phyloP scores from a whole-genome alignment of 108 stramenopile genomes.

The Cyclotella baltica region DNA sequence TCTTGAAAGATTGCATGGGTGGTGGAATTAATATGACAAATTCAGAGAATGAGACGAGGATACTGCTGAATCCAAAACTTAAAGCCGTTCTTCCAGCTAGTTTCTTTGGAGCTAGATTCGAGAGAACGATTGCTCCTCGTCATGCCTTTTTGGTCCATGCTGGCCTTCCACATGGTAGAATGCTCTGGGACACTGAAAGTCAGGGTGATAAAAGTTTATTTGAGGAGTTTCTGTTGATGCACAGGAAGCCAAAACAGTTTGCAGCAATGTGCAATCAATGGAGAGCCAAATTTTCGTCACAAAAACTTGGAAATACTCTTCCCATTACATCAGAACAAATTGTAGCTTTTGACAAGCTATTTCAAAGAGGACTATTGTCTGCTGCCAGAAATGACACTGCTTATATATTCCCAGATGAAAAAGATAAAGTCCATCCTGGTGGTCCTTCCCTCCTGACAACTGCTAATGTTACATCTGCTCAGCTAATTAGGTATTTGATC shows the following conservation, averaged over 20 bases:
- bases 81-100: conserved; percentile 60
- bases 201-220: conserved; percentile 37
- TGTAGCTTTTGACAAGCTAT: conserved; percentile 76
- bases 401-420: conserved; percentile 22
- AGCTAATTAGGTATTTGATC: conserved; percentile 64
- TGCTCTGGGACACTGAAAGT: conserved; percentile 57
- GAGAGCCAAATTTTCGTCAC: conserved; percentile 37
- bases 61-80: conserved; percentile 22
- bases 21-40: background rate
- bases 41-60: background rate
- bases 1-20: conserved; percentile 71
- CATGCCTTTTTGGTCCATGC: conserved; percentile 79
- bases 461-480: conserved; percentile 65
- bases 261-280: conserved; percentile 79
- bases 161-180: conserved; percentile 32
- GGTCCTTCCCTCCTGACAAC: conserved; percentile 47
- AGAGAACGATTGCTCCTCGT: conserved; percentile 77
- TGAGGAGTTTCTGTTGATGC: conserved; percentile 69
- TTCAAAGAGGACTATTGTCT: conserved; percentile 75
- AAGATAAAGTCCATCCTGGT: conserved; percentile 28
- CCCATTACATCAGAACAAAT: conserved; percentile 70
- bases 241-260: conserved; percentile 74
- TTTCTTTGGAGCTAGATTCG: conserved; percentile 81
- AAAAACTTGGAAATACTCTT: conserved; percentile 8
- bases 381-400: conserved; percentile 73